Evolutionary conservation across 495 filamentous ascomycete genomes (phyloP).

Genomic region (Hamigera avellanea): DNA sequence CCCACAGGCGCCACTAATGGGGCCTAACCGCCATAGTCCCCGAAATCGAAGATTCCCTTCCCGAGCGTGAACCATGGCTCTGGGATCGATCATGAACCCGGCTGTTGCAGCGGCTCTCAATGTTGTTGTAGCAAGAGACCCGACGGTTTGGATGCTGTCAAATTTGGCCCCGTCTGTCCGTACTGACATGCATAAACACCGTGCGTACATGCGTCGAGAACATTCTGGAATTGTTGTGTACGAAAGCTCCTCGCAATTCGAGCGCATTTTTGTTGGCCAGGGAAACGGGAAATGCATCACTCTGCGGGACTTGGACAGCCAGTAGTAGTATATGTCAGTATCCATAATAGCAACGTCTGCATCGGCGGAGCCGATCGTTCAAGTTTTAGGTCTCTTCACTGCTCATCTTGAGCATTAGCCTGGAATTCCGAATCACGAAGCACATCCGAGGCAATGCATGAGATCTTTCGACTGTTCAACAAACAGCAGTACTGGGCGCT

Average conservation of each 20-base stretch:
- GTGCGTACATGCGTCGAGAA: conserved; percentile 5
- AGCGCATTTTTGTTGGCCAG: conserved; percentile 4
- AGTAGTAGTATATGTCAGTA: background rate
- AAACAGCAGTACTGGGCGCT: no score
- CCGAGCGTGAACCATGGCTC: conserved; percentile 32
- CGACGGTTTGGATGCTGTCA: conserved; percentile 17
- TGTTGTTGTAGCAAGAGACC: conserved; percentile 7
- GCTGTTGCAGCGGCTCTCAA: no score
- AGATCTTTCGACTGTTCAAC: no score
- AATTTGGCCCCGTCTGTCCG: conserved; percentile 4
- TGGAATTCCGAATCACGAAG: no score
- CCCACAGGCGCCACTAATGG: conserved; percentile 11
- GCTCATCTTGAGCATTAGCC: no score
- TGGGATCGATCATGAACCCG: conserved; percentile 20
- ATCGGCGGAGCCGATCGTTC: no score
- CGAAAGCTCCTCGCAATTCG: background rate
- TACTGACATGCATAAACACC: conserved; percentile 17
- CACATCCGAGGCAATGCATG: no score
- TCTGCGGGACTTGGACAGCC: no score
- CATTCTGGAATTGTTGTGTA: no score
- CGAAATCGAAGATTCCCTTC: conserved; percentile 13
- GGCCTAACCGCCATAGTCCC: conserved; percentile 15
- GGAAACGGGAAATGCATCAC: conserved; percentile 2
- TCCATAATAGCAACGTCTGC: background rate
- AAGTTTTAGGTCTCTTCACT: no score